Evolutionary conservation across 163 green algal genomes (phyloP), one percentile per base, ranked within the genome.

Genomic region (Scenedesmus sp.): DNA sequence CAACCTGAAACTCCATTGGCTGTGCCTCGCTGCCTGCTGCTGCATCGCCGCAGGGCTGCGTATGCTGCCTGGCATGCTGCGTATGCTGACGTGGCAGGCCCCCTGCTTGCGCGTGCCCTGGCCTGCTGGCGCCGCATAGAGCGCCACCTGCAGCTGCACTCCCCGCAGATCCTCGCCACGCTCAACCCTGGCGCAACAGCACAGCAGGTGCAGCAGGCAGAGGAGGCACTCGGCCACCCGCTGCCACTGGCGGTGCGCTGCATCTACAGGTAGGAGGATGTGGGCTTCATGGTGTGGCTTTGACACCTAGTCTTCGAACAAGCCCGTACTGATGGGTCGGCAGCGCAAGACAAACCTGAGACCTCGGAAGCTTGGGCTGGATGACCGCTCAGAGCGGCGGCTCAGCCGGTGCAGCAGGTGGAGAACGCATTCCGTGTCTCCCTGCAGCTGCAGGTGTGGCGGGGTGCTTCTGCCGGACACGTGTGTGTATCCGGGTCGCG

Each of bases 151-250:
- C 43, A 43, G n/a, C 43, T 43, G 35, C 65, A 92, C 35, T 73
- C 68, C 20, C 81, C 88, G 5, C 68, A 79, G 24, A 80, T 92
- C 0, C 44, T 83, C 0, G 61, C 43, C 24, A 89, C 81, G 0
- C 88, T 92, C 1, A 81, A 70, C 16, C 81, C 88, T 56, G 88
- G 88, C 1, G 88, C 88, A 42, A 85, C 81, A n/a, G 44, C 33
- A 0, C 35, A 78, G 30, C 33, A 89, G 81, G 18, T 92, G 65
- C 61, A 26, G 16, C 35, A 79, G 35, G 88, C 88, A 73, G 88
- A 92, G 83, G 22, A 22, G 18, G 46, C 24, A 37, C 65, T 92
- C 22, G 81, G 82, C 1, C 80, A 89, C 30, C 72, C 56, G 44
- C 88, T 92, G 82, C 88, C 88, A 1, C 35, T 65, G 15, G 53